Evolutionary conservation across 1,139 yeast genomes (phyloP).

Genomic region (Yamadazyma atmosphaerica): DNA sequence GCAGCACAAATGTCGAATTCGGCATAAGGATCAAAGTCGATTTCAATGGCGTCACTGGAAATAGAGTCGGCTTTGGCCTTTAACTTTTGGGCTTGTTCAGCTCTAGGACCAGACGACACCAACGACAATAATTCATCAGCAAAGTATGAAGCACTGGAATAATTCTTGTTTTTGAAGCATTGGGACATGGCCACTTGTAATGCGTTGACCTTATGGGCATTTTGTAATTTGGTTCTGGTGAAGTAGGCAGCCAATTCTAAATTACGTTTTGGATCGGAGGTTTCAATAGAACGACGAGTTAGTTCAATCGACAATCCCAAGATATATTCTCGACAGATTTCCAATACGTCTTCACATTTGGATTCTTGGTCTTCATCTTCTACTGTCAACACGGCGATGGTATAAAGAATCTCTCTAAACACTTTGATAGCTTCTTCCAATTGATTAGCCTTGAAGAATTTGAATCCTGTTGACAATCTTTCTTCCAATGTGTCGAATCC

Average conservation of each 20-base stretch:
- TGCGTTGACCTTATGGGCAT: slow-evolving; percentile 83
- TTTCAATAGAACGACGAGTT: slow-evolving; percentile 76
- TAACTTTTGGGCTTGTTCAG: slow-evolving; percentile 85
- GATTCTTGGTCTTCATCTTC: slow-evolving; percentile 71
- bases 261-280: slow-evolving; percentile 74
- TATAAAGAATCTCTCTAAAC: slow-evolving; percentile 80
- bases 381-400: slow-evolving; percentile 72
- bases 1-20: slow-evolving; percentile 89
- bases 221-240: slow-evolving; percentile 79
- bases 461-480: slow-evolving; percentile 74
- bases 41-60: slow-evolving; percentile 83
- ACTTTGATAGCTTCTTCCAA: slow-evolving; percentile 74
- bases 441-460: slow-evolving; percentile 78
- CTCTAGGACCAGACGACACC: slow-evolving; percentile 70
- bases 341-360: slow-evolving; percentile 70
- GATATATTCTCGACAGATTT: slow-evolving; percentile 84
- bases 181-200: slow-evolving; percentile 94
- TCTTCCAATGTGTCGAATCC: slow-evolving; percentile 72
- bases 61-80: slow-evolving; percentile 76
- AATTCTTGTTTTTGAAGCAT: slow-evolving; percentile 85
- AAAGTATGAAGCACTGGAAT: slow-evolving; percentile 84
- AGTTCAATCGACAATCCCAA: slow-evolving; percentile 89
- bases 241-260: slow-evolving; percentile 95
- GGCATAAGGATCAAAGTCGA: slow-evolving; percentile 90
- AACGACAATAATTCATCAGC: slow-evolving; percentile 79